phyloP scores from a whole-genome alignment of 1,284 basidiomycete species.

The Quambalaria eucalypti region DNA sequence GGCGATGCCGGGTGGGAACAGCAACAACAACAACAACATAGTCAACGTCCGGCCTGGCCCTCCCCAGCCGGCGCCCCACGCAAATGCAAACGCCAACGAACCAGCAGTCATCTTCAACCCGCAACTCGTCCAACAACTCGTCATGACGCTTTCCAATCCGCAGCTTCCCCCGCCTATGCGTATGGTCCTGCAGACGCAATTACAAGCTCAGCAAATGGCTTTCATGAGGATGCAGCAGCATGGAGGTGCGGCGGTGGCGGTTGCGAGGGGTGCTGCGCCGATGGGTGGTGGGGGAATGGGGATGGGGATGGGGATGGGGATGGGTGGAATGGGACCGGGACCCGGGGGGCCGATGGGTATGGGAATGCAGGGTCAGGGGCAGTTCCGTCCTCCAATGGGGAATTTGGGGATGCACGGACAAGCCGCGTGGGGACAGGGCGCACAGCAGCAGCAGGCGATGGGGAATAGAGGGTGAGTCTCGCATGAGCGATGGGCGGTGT shows the following conservation, averaged over 20 bases:
- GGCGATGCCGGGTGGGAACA: not conserved
- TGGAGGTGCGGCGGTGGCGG: conserved; percentile 3
- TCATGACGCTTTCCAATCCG: conserved; percentile 43
- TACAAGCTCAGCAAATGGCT: conserved; percentile 40
- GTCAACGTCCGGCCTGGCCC: no score
- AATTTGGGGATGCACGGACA: no score
- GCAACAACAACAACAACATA: conserved; percentile 1
- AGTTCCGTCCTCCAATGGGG: no score
- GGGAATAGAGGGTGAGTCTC: conserved; percentile 11
- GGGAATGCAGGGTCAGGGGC: not conserved
- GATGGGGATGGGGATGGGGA: conserved; percentile 6
- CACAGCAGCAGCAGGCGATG: conserved; percentile 2
- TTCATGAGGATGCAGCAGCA: conserved; percentile 25
- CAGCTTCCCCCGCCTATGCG: conserved; percentile 39
- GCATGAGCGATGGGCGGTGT: not conserved
- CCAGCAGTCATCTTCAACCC: conserved; percentile 28
- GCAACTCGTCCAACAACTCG: conserved; percentile 36
- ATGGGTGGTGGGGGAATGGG: conserved; percentile 18
- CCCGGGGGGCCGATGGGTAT: not conserved
- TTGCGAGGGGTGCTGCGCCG: not conserved
- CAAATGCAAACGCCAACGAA: conserved; percentile 2
- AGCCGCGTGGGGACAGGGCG: not conserved
- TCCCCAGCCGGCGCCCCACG: not conserved
- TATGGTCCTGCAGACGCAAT: conserved; percentile 44
- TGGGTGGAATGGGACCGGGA: conserved; percentile 1